These are phyloP conservation scores for Fraxinus floribunda DNA, from an alignment of 305 asterid genomes.

Conservation along the genomic window DNA sequence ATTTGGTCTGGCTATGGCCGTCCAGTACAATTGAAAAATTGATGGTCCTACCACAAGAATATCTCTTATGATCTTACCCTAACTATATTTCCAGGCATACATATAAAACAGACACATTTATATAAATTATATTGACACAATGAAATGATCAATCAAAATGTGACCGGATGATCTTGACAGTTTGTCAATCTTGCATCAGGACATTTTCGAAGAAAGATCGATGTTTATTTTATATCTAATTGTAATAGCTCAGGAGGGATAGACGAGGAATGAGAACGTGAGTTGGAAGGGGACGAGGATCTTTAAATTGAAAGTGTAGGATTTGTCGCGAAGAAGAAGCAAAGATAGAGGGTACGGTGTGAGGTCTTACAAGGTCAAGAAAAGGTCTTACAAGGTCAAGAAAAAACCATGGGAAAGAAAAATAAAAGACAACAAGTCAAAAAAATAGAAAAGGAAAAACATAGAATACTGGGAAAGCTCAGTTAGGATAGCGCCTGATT, in stretches of 20 bases:
- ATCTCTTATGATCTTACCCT: constrained; percentile 20
- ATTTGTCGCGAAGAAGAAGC: background rate
- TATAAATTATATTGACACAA: background rate
- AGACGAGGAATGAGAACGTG: constrained; percentile 51
- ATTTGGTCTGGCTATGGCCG: constrained; percentile 27
- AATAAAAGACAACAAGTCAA: constrained; percentile 36
- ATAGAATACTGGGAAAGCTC: constrained; percentile 33
- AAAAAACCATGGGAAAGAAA: constrained; percentile 14
- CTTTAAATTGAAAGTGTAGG: background rate
- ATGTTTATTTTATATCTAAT: background rate
- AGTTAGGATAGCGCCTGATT: constrained; percentile 44
- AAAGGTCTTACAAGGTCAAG: constrained; percentile 87
- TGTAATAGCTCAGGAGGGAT: constrained; percentile 54
- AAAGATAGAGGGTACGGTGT: background rate
- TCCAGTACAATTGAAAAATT: constrained; percentile 25
- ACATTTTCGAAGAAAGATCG: background rate
- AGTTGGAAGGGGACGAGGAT: constrained; percentile 30
- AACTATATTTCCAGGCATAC: background rate
- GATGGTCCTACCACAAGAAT: constrained; percentile 40
- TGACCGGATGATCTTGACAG: background rate
- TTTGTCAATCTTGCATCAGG: background rate
- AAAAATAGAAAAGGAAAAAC: constrained; percentile 8
- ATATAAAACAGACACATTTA: background rate
- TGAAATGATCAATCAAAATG: background rate
- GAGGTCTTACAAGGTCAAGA: constrained; percentile 72